Conservation (phyloP, 257 asterid species). For the Fraxinus cuspidata region DNA sequence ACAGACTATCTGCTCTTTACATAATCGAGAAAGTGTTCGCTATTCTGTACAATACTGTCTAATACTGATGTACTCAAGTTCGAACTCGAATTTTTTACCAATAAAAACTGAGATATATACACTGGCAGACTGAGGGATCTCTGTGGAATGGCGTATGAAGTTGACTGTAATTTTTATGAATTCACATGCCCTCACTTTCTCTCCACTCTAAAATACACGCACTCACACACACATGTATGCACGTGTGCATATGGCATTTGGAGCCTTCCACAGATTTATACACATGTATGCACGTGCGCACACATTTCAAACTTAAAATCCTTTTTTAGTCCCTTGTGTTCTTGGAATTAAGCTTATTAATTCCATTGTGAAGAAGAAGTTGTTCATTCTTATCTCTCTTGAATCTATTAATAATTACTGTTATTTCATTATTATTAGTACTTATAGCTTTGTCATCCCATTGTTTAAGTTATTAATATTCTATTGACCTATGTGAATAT, state of each 20-base stretch:
- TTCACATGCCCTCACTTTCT: slow-evolving; percentile 56
- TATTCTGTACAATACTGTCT: too few species aligned
- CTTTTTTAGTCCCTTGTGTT: slow-evolving; percentile 31
- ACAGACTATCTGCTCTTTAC: too few species aligned
- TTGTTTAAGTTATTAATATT: too few species aligned
- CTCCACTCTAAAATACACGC: slow-evolving; percentile 59
- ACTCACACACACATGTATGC: slow-evolving; percentile 95
- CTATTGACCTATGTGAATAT: too few species aligned
- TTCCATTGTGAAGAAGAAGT: slow-evolving; percentile 36
- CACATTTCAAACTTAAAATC: slow-evolving; percentile 63
- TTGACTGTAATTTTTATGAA: slow-evolving; percentile 26
- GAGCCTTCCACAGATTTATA: slow-evolving; percentile 62
- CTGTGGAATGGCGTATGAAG: not conserved
- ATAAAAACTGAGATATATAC: too few species aligned
- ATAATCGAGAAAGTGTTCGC: too few species aligned
- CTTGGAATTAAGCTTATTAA: slow-evolving; percentile 22
- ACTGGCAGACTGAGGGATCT: too few species aligned
- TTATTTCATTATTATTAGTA: too few species aligned
- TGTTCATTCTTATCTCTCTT: slow-evolving; percentile 34
- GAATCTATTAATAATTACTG: too few species aligned
- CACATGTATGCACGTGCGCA: slow-evolving; percentile 96
- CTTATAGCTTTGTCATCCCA: too few species aligned
- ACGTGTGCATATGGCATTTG: slow-evolving; percentile 77
- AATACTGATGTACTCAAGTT: too few species aligned
- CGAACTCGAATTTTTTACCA: too few species aligned